A percentile compares a stretch with the other conserved stretches of the same genome.
Conservation (phyloP, 106 monocot species). For the Amphibolis antarctica region DNA sequence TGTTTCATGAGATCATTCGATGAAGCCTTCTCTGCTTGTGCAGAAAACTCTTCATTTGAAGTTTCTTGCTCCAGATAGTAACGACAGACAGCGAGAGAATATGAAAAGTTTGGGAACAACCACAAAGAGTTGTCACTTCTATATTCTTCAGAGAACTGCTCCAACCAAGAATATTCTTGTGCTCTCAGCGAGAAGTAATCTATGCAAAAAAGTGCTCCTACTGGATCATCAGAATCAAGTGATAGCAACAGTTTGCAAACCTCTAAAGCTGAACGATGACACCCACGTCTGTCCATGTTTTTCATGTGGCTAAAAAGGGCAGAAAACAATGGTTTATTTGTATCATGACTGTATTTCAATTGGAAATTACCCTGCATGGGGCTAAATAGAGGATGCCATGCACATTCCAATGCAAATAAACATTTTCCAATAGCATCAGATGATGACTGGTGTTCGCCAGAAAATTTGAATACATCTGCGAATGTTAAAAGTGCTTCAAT, state of each 20-base stretch:
- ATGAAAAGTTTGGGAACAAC: conserved; percentile 90
- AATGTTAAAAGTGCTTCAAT: conserved; percentile 83
- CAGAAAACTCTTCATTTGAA: conserved; percentile 4
- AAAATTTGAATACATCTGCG: conserved; percentile 90
- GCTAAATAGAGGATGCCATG: conserved; percentile 82
- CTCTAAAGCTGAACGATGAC: conserved; percentile 91
- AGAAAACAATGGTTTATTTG: conserved; percentile 78
- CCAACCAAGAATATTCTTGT: conserved; percentile 80
- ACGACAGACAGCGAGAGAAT: conserved; percentile 65
- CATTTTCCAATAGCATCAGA: conserved; percentile 75
- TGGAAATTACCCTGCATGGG: conserved; percentile 52
- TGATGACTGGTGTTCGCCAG: conserved; percentile 88
- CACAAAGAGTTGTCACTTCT: conserved; percentile 67
- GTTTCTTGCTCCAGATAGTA: conserved; percentile 57
- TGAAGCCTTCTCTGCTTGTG: conserved; percentile 39
- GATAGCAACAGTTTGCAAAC: conserved; percentile 87
- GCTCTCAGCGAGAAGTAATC: conserved; percentile 91
- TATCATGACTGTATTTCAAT: conserved; percentile 62
- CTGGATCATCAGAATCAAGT: conserved; percentile 82
- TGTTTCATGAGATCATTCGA: conserved; percentile 88
- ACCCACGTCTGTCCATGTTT: conserved; percentile 83
- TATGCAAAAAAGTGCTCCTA: conserved; percentile 80
- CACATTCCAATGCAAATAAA: conserved; percentile 85
- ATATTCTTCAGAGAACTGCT: conserved; percentile 64
- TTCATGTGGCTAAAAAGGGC: conserved; percentile 93